These are phyloP conservation scores for Aureobasidium vineae DNA, from an alignment of 2,329 filamentous ascomycete genomes.

Conservation along the genomic window DNA sequence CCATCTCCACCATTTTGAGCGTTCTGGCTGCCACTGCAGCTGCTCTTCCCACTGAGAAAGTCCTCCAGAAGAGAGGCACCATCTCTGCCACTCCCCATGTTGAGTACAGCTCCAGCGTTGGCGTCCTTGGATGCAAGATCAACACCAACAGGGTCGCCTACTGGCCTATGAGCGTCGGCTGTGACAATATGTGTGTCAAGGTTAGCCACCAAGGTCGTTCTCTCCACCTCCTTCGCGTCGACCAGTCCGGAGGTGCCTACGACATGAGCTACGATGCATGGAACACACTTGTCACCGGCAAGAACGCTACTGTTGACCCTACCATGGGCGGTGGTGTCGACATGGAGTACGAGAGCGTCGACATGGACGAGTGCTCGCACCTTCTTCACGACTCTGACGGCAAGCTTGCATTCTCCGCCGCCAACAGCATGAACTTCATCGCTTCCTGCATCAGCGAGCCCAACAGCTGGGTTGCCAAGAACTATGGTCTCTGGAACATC, in stretches of 20 bases:
- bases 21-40: constrained; percentile 30
- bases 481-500: constrained; percentile 53
- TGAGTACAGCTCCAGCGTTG: constrained; percentile 56
- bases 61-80: constrained; percentile 24
- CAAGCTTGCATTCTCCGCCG: constrained; percentile 55
- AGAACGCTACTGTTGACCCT: constrained; percentile 49
- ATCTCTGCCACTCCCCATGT: constrained; percentile 54
- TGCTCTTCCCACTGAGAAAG: constrained; percentile 28
- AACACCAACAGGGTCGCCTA: constrained; percentile 61
- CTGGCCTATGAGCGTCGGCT: constrained; percentile 56
- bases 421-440: constrained; percentile 60
- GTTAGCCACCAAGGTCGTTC: constrained; percentile 47
- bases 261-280: constrained; percentile 63
- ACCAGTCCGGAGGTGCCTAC: constrained; percentile 56
- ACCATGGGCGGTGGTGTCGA: constrained; percentile 51
- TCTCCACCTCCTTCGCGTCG: constrained; percentile 59
- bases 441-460: constrained; percentile 37
- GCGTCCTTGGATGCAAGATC: constrained; percentile 61
- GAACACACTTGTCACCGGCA: constrained; percentile 57
- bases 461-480: constrained; percentile 54
- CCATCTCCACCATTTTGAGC: constrained; percentile 27
- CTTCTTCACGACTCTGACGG: constrained; percentile 45
- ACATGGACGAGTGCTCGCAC: constrained; percentile 50
- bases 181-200: constrained; percentile 58
- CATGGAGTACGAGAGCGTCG: constrained; percentile 54